A percentile compares a stretch with the other conserved stretches of the same genome.
Conservation (phyloP, 2,329 filamentous ascomycete genomes). For the Diaporthe caulivora region DNA sequence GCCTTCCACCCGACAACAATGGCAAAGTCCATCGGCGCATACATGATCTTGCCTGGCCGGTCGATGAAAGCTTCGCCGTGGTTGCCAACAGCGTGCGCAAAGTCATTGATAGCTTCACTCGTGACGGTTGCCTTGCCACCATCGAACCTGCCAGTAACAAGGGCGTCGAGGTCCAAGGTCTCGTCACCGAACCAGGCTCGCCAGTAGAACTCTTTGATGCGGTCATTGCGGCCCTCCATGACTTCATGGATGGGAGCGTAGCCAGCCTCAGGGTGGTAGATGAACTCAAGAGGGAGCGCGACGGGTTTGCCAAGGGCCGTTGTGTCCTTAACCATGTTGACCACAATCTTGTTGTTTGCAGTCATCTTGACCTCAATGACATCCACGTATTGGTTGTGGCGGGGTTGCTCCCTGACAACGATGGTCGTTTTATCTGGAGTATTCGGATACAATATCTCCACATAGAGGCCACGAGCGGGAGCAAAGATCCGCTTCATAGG, state of each 20-base stretch:
- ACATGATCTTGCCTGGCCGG: slow-evolving; percentile 91
- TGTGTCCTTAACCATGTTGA: slow-evolving; percentile 94
- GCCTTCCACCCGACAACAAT: slow-evolving; percentile 99
- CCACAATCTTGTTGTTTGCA: slow-evolving; percentile 81
- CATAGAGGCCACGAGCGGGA: slow-evolving; percentile 85
- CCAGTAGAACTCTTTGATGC: slow-evolving; percentile 99
- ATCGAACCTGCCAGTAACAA: slow-evolving; percentile 89
- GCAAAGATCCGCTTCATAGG: slow-evolving; percentile 93
- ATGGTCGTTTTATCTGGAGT: slow-evolving; percentile 88
- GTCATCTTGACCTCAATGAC: slow-evolving; percentile 87
- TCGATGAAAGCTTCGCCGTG: slow-evolving; percentile 98
- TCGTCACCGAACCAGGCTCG: slow-evolving; percentile 96
- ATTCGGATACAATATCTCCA: slow-evolving; percentile 87
- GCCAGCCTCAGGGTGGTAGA: slow-evolving; percentile 93
- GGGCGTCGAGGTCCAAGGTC: slow-evolving; percentile 82
- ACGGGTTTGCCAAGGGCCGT: slow-evolving; percentile 86
- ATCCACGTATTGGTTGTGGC: slow-evolving; percentile 87
- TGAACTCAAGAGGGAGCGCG: slow-evolving; percentile 88
- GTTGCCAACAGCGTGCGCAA: slow-evolving; percentile 98
- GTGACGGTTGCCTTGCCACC: slow-evolving; percentile 90
- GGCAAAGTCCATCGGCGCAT: slow-evolving; percentile 98
- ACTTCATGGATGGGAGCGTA: slow-evolving; percentile 98
- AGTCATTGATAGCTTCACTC: slow-evolving; percentile 94
- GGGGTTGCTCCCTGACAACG: slow-evolving; percentile 86
- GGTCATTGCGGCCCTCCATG: slow-evolving; percentile 95